Evolutionary conservation across 139 green algal species (phyloP).

Genomic region (Ettlia oleoabundans): DNA sequence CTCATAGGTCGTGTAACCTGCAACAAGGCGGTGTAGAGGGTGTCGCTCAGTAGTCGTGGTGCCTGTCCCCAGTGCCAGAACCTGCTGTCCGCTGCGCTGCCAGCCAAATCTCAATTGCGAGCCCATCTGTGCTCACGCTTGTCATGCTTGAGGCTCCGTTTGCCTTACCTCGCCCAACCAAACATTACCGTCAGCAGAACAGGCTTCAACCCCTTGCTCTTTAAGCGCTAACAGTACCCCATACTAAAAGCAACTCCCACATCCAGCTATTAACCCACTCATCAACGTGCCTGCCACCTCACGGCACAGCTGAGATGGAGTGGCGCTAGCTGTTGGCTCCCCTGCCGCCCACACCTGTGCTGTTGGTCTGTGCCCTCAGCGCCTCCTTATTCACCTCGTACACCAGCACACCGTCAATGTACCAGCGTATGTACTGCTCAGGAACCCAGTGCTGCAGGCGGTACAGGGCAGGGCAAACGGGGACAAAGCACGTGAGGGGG

Average conservation of each 20-base stretch:
- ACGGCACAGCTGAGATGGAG: not conserved
- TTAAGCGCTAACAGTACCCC: too few relatives aligned
- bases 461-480: not conserved
- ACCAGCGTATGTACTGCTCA: slow-evolving; percentile 44
- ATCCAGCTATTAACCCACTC: too few relatives aligned
- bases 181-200: too few relatives aligned
- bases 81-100: too few relatives aligned
- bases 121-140: too few relatives aligned
- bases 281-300: too few relatives aligned
- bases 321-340: not conserved
- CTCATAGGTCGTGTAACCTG: slow-evolving; percentile 4
- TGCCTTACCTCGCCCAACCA: too few relatives aligned
- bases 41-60: not conserved
- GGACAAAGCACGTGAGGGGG: not conserved
- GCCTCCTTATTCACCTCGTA: slow-evolving; percentile 47
- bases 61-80: too few relatives aligned
- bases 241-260: too few relatives aligned
- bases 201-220: too few relatives aligned
- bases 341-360: not conserved
- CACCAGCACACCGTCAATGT: slow-evolving; percentile 44
- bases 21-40: not conserved
- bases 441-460: slow-evolving; percentile 1
- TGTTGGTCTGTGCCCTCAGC: slow-evolving; percentile 16
- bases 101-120: too few relatives aligned
- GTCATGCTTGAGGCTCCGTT: too few relatives aligned